phyloP scores from a whole-genome alignment of 331 rosid species.

The Spiraea crenata region DNA sequence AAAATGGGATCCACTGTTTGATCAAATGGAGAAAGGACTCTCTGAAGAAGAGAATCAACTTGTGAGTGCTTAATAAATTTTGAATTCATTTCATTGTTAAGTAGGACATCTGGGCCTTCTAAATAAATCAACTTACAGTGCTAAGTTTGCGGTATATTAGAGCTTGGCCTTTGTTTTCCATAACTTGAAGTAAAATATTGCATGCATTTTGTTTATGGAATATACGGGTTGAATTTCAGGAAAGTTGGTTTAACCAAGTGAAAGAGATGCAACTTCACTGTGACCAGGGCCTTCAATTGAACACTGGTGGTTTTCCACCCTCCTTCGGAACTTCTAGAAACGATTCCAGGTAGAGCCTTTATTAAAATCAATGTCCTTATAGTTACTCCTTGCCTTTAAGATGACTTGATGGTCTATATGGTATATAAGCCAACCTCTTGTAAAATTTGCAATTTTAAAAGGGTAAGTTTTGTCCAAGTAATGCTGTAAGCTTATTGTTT shows the following conservation, averaged over 20 bases:
- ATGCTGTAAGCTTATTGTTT: background rate
- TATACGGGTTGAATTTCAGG: conserved; percentile 49
- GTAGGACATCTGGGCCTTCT: background rate
- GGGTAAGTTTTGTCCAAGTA: background rate
- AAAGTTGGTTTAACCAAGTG: conserved; percentile 87
- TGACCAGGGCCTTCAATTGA: conserved; percentile 70
- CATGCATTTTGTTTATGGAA: background rate
- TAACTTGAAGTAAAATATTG: background rate
- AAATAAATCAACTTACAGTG: background rate
- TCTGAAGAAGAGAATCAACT: conserved; percentile 92
- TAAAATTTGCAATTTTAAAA: background rate
- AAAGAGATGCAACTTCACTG: conserved; percentile 82
- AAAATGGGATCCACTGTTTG: conserved; percentile 76
- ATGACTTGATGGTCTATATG: background rate
- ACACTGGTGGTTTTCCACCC: conserved; percentile 39
- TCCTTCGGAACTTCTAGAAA: conserved; percentile 48
- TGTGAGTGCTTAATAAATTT: conserved; percentile 43
- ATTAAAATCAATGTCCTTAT: background rate
- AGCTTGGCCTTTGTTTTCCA: background rate
- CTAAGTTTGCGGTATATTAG: no score
- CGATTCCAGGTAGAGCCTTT: conserved; percentile 50
- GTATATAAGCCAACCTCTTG: background rate
- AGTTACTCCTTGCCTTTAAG: background rate
- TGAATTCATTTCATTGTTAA: background rate
- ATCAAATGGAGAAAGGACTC: conserved; percentile 85